phyloP scores from a whole-genome alignment of 1,139 yeast genomes.

The Suhomyces guaymorum region DNA sequence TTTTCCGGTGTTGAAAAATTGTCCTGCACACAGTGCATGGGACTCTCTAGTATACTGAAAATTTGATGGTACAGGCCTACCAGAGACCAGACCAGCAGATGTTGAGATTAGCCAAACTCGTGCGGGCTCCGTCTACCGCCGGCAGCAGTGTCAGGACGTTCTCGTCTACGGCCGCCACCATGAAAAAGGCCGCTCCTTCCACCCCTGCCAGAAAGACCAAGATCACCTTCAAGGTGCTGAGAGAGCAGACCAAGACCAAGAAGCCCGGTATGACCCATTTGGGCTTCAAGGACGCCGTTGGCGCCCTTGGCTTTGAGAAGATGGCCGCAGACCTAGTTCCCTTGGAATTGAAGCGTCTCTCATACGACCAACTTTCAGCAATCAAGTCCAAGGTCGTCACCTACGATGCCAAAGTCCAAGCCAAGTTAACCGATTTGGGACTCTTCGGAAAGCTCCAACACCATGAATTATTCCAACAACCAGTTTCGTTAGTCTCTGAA shows the following conservation, averaged over 20 bases:
- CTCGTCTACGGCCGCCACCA: slow-evolving; percentile 8
- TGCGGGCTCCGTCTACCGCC: slow-evolving; percentile 1
- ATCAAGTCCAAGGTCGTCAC: slow-evolving; percentile 24
- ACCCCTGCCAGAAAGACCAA: slow-evolving; percentile 15
- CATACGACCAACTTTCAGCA: slow-evolving; percentile 14
- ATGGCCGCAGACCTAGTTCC: slow-evolving; percentile 26
- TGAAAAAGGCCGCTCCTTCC: slow-evolving; percentile 11
- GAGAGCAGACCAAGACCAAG: slow-evolving; percentile 26
- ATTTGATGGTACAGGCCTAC: slow-evolving; percentile 3
- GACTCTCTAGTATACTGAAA: slow-evolving; percentile 1
- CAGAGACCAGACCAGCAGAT: slow-evolving; percentile 4
- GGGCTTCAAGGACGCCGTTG: slow-evolving; percentile 42
- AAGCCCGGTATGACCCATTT: slow-evolving; percentile 49
- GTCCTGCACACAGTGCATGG: slow-evolving; percentile 6
- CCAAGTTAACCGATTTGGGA: slow-evolving; percentile 43
- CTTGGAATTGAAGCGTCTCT: slow-evolving; percentile 21
- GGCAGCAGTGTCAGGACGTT: slow-evolving; percentile 8
- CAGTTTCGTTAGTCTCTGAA: slow-evolving; percentile 52
- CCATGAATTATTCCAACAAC: slow-evolving; percentile 60
- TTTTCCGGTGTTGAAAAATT: neutral
- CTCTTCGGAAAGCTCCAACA: slow-evolving; percentile 65
- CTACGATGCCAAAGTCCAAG: slow-evolving; percentile 24
- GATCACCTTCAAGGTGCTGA: slow-evolving; percentile 13
- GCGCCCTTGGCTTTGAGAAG: slow-evolving; percentile 37
- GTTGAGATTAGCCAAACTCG: slow-evolving; percentile 15